phyloP scores from a whole-genome alignment of 176 grass and related monocot genomes.

The Urochloa ruziziensis region DNA sequence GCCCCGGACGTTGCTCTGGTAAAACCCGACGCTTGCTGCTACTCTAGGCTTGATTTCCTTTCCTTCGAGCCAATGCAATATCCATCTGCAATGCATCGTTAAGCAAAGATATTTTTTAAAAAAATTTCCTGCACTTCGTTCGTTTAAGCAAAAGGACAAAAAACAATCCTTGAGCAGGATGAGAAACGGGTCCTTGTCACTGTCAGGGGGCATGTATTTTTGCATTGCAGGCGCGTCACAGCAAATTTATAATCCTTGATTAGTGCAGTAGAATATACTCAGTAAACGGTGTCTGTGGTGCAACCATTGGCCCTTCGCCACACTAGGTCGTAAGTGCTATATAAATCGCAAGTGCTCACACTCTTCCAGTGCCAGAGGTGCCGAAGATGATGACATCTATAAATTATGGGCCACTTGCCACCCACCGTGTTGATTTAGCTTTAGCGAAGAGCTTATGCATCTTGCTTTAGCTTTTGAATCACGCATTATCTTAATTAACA shows the following conservation, averaged over 20 bases:
- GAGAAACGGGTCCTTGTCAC: constrained; percentile 17
- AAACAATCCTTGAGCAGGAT: neutral
- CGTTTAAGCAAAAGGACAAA: no score
- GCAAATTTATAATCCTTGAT: neutral
- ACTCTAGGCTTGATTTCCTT: neutral
- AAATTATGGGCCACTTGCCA: neutral
- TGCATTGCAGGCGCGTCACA: neutral
- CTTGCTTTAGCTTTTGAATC: neutral
- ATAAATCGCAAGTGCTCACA: neutral
- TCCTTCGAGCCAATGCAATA: neutral
- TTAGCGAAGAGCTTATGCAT: neutral
- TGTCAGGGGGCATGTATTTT: neutral
- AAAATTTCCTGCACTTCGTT: no score
- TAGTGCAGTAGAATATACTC: neutral
- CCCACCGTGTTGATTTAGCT: neutral
- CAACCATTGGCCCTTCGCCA: neutral
- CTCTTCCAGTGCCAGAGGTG: neutral
- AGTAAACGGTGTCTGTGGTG: neutral
- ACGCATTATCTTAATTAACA: neutral
- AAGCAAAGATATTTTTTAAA: neutral
- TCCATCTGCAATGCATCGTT: neutral
- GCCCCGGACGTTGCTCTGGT: constrained; percentile 62
- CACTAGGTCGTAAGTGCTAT: neutral
- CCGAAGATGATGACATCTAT: neutral
- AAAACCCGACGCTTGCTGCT: neutral